Evolutionary conservation across 331 rosid species (phyloP).

Genomic region (Saraca asoca): DNA sequence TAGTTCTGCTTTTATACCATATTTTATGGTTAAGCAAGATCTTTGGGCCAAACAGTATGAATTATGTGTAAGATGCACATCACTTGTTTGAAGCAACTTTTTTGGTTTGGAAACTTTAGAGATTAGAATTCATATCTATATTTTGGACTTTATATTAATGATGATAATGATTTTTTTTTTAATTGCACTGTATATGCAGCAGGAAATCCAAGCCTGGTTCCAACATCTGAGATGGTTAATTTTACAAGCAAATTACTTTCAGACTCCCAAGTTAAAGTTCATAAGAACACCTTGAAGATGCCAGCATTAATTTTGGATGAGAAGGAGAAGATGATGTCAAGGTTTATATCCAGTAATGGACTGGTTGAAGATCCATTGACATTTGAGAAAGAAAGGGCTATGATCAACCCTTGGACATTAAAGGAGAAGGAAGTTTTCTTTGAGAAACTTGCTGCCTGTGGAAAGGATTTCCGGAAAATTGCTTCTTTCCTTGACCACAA

Average conservation of each 20-base stretch:
- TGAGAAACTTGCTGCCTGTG: slow-evolving; percentile 62
- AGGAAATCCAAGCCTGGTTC: slow-evolving; percentile 61
- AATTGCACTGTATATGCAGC: slow-evolving; percentile 39
- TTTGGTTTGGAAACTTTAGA: too few relatives aligned
- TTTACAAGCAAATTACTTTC: slow-evolving; percentile 66
- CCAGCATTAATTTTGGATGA: slow-evolving; percentile 83
- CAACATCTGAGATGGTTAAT: slow-evolving; percentile 58
- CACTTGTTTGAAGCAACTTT: too few relatives aligned
- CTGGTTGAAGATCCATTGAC: slow-evolving; percentile 86
- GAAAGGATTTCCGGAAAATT: slow-evolving; percentile 83
- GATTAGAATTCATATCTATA: neutral
- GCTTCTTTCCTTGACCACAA: slow-evolving; percentile 83
- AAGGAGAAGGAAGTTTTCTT: slow-evolving; percentile 68
- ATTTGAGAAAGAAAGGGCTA: slow-evolving; percentile 75
- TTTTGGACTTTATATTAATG: slow-evolving; percentile 8
- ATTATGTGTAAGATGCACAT: too few relatives aligned
- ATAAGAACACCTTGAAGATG: slow-evolving; percentile 74
- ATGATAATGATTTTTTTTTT: neutral
- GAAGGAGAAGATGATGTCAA: slow-evolving; percentile 60
- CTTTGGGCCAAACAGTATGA: too few relatives aligned
- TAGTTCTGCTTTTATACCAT: too few relatives aligned
- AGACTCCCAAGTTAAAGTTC: slow-evolving; percentile 57
- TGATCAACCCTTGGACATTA: slow-evolving; percentile 86
- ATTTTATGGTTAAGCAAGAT: too few relatives aligned
- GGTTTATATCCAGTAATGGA: slow-evolving; percentile 78